These are phyloP conservation scores for Aureobasidium sp. DNA, from an alignment of 2,329 filamentous ascomycete genomes.

Conservation along the genomic window DNA sequence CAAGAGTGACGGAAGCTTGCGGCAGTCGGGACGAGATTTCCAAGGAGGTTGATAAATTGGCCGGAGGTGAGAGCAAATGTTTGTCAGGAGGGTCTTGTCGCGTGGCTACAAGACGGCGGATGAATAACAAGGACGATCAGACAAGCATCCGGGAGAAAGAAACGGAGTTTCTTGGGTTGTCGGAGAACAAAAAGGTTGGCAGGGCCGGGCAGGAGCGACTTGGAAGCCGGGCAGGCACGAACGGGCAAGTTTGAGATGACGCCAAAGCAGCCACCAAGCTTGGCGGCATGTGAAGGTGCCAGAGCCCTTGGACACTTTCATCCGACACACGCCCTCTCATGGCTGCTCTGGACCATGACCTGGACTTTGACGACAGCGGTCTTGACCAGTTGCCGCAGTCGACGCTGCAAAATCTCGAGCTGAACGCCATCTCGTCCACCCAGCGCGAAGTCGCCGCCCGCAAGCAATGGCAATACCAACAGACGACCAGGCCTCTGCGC, in stretches of 20 bases:
- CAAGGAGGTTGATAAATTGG: not conserved
- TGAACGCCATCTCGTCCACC: conserved; percentile 37
- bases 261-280: not conserved
- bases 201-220: not conserved
- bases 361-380: conserved; percentile 41
- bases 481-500: not conserved
- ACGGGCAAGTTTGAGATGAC: not conserved
- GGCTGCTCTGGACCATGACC: conserved; percentile 33
- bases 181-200: conserved; percentile 3
- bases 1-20: not conserved
- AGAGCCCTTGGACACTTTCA: not conserved
- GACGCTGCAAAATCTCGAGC: conserved; percentile 40
- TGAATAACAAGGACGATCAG: not conserved
- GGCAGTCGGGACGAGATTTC: not conserved
- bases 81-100: not conserved
- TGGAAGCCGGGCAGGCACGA: not conserved
- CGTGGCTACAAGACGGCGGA: not conserved
- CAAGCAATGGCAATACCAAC: not conserved
- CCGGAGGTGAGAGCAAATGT: not conserved
- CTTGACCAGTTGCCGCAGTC: conserved; percentile 40
- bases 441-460: conserved; percentile 23
- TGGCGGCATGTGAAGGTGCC: conserved; percentile 7
- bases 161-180: not conserved
- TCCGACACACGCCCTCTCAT: conserved; percentile 12
- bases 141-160: not conserved